Percentiles rank a stretch among this genome's conserved stretches.
Conservation (phyloP, 352 stramenopile species). For the Poterioochromonas sp. region DNA sequence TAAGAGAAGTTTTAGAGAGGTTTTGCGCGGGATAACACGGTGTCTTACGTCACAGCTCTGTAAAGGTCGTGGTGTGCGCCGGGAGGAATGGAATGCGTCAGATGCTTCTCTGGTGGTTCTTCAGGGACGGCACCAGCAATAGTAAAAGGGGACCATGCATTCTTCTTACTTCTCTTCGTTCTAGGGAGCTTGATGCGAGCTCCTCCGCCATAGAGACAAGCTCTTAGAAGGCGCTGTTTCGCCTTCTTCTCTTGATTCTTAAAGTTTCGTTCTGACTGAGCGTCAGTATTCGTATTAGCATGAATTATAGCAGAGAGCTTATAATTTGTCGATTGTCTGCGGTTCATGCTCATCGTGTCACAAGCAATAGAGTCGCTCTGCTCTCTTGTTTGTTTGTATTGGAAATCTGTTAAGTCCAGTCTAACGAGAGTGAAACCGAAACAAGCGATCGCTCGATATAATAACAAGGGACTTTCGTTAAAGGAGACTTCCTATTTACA, state of each 20-base stretch:
- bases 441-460: too few relatives aligned
- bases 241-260: not conserved
- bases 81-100: not conserved
- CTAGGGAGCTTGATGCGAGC: not conserved
- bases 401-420: too few relatives aligned
- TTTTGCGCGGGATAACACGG: not conserved
- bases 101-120: not conserved
- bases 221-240: not conserved
- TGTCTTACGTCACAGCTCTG: conserved; percentile 1
- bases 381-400: too few relatives aligned
- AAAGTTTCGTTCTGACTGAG: not conserved
- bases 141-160: not conserved
- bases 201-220: conserved; percentile 3
- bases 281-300: not conserved
- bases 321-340: conserved; percentile 2
- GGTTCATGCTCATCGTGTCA: too few relatives aligned
- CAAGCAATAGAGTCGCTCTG: too few relatives aligned
- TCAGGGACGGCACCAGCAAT: not conserved
- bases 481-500: too few relatives aligned
- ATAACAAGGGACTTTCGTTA: too few relatives aligned
- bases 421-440: too few relatives aligned
- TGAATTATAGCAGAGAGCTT: conserved; percentile 10
- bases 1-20: not conserved
- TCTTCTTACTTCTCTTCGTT: not conserved
- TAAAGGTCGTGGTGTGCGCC: conserved; percentile 12